phyloP scores from a whole-genome alignment of 345 rosid genomes.

The Kandelia obovata region DNA sequence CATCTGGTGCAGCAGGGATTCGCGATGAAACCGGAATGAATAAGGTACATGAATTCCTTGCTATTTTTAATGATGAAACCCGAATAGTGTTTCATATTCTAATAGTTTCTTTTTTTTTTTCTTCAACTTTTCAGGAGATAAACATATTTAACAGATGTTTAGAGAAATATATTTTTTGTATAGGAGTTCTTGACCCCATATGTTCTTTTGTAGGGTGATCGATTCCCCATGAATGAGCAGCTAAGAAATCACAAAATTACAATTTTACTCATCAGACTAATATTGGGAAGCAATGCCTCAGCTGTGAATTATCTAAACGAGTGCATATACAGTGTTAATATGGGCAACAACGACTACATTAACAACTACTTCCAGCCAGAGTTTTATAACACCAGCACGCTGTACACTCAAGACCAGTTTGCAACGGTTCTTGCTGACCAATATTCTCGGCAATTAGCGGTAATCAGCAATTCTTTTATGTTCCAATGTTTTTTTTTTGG shows the following conservation, averaged over 20 bases:
- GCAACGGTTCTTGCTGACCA: slow-evolving; percentile 23
- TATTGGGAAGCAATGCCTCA: neutral
- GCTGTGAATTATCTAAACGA: slow-evolving; percentile 17
- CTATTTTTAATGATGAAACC: neutral
- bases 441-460: slow-evolving; percentile 20
- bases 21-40: neutral
- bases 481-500: neutral
- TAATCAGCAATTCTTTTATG: neutral
- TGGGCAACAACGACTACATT: slow-evolving; percentile 19
- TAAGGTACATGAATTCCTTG: neutral
- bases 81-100: too few species aligned
- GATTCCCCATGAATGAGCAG: slow-evolving; percentile 4
- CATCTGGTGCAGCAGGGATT: slow-evolving; percentile 5
- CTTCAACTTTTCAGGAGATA: too few species aligned
- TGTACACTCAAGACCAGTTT: slow-evolving; percentile 23
- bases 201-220: slow-evolving; percentile 3
- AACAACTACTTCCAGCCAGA: slow-evolving; percentile 16
- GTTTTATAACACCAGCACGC: neutral
- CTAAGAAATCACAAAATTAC: neutral
- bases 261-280: neutral
- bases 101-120: too few species aligned
- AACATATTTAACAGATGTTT: too few species aligned
- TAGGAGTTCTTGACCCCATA: neutral
- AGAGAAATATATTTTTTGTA: too few species aligned
- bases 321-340: slow-evolving; percentile 21